These are phyloP conservation scores for Tricholoma flavovirens DNA, from an alignment of 768 basidiomycete species.

Conservation along the genomic window DNA sequence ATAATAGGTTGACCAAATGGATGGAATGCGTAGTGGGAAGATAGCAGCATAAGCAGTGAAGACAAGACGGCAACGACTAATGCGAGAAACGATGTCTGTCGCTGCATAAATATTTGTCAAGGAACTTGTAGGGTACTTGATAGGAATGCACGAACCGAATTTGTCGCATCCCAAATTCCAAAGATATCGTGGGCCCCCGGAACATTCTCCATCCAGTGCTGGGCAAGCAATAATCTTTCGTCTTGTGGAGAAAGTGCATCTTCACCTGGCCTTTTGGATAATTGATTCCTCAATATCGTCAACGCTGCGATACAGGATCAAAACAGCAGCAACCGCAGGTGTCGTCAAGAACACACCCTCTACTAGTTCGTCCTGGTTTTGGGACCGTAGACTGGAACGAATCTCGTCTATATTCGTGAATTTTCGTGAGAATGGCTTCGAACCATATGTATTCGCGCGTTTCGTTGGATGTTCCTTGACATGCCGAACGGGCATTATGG, in stretches of 20 bases:
- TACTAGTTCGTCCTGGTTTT: conserved; percentile 26
- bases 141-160: conserved; percentile 36
- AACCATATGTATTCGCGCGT: neutral
- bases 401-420: conserved; percentile 28
- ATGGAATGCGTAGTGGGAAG: conserved; percentile 67
- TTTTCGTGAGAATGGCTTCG: neutral
- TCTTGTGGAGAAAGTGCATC: conserved; percentile 46
- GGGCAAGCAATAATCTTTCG: conserved; percentile 51
- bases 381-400: conserved; percentile 24
- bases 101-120: conserved; percentile 19
- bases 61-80: conserved; percentile 50
- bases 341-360: conserved; percentile 21
- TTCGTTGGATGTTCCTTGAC: neutral
- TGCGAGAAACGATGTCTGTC: conserved; percentile 38
- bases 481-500: neutral
- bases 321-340: conserved; percentile 1
- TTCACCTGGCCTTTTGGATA: conserved; percentile 49
- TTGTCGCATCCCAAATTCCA: conserved; percentile 50
- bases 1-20: conserved; percentile 55
- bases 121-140: neutral
- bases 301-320: conserved; percentile 30
- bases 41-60: conserved; percentile 54
- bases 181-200: conserved; percentile 60
- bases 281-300: conserved; percentile 54
- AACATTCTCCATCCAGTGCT: conserved; percentile 54